Percentiles rank a stretch among this genome's conserved stretches.
These are phyloP conservation scores for Stephania yunnanensis DNA, from an alignment of 164 flowering plant genomes.

Conservation along the genomic window DNA sequence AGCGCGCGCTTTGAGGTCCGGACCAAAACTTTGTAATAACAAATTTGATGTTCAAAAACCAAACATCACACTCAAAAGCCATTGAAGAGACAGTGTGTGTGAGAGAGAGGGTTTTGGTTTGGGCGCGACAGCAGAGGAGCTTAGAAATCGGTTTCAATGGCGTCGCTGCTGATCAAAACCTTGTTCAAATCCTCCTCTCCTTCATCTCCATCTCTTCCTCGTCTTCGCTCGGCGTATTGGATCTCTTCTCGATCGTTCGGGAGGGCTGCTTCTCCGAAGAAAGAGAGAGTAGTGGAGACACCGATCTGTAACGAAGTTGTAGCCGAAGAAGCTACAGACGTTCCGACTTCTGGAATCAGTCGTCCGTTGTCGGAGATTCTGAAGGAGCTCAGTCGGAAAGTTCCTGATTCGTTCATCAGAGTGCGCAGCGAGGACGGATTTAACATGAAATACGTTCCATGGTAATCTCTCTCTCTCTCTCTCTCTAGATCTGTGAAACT, in stretches of 20 bases:
- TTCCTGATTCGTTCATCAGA: conserved; percentile 66
- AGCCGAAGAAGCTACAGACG: conserved; percentile 15
- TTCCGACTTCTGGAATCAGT: conserved; percentile 57
- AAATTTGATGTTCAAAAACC: not conserved
- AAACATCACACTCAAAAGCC: not conserved
- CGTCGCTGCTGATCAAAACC: conserved; percentile 1
- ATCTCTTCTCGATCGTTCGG: conserved; percentile 11
- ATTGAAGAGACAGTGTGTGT: not conserved
- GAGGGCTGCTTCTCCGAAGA: conserved; percentile 7
- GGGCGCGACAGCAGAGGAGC: too few species aligned
- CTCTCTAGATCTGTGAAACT: too few species aligned
- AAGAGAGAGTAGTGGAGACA: conserved; percentile 4
- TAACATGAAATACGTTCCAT: conserved; percentile 66
- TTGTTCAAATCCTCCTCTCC: not conserved
- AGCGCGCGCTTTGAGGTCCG: not conserved
- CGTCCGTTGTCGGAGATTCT: conserved; percentile 76
- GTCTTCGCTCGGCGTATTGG: not conserved
- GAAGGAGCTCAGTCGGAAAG: conserved; percentile 64
- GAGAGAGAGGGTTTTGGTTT: not conserved
- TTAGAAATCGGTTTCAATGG: not conserved
- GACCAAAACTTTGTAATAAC: not conserved
- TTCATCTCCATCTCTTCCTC: conserved; percentile 6
- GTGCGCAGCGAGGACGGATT: conserved; percentile 56
- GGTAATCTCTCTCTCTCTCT: conserved; percentile 30
- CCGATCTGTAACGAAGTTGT: conserved; percentile 11